Base-by-base conservation (phyloP, 139 green algal species). In the Nannochloris sp. region DNA sequence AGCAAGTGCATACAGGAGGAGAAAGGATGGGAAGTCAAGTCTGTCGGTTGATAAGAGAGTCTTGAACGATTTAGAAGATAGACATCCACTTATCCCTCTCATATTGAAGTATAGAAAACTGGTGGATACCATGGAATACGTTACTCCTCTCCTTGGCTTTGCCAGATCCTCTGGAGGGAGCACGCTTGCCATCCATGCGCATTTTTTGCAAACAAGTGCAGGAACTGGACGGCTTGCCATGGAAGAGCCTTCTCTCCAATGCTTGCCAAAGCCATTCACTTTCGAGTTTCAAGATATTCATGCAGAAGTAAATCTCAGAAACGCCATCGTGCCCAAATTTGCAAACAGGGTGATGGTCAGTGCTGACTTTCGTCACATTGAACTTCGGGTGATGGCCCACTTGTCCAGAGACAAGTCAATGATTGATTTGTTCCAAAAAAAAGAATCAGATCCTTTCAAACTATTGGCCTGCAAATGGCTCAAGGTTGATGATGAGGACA, bases 351-450 rank as follows among this genome's bases (percentile, higher is more conserved):
- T 64, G 2, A 36, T 73, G 30, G 17, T 75, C 14, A 44, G 78
- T 1, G 87, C 87, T 8, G 90, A 97, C 63, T 97, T 95, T 70
- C 75, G 74, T 43, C 84, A 89, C 79, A 61, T 95, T 8, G 90
- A 96, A 84, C 65, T 96, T 59, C 80, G 90, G 12, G 51, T 96
- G 13, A 91, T 95, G 83, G 90, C 90, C 17, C 90, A 96, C 76
- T 87, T 96, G 45, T 80, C 68, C 2, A 56, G 67, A 0, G 90
- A 95, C 49, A 29, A 28, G 0, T 65, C 40, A 26, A 78, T 96
- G 68, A 56, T 72, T 20, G 56, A 23, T 2, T 53, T 84, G 49
- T 64, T 96, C 25, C 59, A 48, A 0, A 68, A 82, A 17, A 31
- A 57, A 0, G 51, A 33, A 13, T 53, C 71, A 33, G 90, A 96